Evolutionary conservation across 768 basidiomycete species (phyloP).

Genomic region (Grammothele lineata): DNA sequence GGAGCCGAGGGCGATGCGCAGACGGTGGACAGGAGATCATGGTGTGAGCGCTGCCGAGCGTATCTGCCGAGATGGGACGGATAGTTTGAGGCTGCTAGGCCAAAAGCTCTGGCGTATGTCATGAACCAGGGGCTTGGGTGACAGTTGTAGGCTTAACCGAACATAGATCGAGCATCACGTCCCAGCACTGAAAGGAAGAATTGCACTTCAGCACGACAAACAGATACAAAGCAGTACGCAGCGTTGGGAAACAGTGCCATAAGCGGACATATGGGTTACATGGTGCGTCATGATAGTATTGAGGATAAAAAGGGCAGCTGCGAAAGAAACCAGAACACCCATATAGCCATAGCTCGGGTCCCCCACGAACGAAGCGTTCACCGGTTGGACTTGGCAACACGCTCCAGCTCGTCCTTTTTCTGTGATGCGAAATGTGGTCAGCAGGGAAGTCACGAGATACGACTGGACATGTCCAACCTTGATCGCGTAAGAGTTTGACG

Average conservation of each 20-base stretch:
- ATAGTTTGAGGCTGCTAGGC: too few species aligned
- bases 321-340: constrained; percentile 23
- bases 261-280: constrained; percentile 28
- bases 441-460: constrained; percentile 2
- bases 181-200: too few species aligned
- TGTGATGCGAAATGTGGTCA: constrained; percentile 27
- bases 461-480: too few species aligned
- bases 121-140: too few species aligned
- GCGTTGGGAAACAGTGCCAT: constrained; percentile 18
- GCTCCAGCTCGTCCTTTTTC: constrained; percentile 99
- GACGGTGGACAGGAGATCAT: too few species aligned
- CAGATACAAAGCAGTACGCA: constrained; percentile 16
- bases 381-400: constrained; percentile 99
- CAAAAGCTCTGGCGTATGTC: too few species aligned
- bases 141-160: too few species aligned
- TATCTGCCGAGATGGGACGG: too few species aligned
- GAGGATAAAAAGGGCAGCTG: constrained; percentile 14
- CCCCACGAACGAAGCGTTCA: constrained; percentile 44
- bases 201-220: too few species aligned
- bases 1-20: too few species aligned
- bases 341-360: constrained; percentile 20
- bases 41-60: too few species aligned
- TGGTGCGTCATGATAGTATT: constrained; percentile 25
- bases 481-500: constrained; percentile 99
- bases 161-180: too few species aligned